Conservation (phyloP, 805 yeast genomes). For the Candida argentea region DNA sequence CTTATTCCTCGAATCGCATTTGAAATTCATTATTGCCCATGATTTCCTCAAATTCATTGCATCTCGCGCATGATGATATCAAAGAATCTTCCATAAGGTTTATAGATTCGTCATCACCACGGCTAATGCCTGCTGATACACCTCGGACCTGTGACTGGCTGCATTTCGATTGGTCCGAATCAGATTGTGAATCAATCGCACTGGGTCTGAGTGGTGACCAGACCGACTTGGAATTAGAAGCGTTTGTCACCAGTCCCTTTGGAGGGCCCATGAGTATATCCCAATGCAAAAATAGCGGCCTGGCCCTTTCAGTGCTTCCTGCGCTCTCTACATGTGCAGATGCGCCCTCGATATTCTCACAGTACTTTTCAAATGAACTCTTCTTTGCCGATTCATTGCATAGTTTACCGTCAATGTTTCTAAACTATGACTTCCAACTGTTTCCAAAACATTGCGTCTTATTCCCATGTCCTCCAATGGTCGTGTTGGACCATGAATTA, state of each 20-base stretch:
- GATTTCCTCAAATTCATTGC: too few species aligned
- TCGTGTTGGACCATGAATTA: constrained; percentile 1
- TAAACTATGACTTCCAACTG: constrained; percentile 4
- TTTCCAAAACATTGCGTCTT: constrained; percentile 3
- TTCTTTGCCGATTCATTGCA: constrained; percentile 7
- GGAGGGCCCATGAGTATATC: too few species aligned
- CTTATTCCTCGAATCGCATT: too few species aligned
- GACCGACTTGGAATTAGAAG: background rate
- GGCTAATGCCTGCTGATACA: too few species aligned
- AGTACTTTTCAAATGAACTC: constrained; percentile 8
- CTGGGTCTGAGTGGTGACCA: constrained; percentile 1
- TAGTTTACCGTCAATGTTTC: constrained; percentile 5
- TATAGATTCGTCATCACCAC: too few species aligned
- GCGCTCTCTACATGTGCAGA: constrained; percentile 2
- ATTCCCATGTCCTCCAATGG: constrained; percentile 2
- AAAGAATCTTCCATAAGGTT: too few species aligned
- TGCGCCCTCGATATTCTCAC: constrained; percentile 2
- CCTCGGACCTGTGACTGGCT: too few species aligned
- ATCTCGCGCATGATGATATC: too few species aligned
- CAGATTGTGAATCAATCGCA: constrained; percentile 2
- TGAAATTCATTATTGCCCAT: too few species aligned
- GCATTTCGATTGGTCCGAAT: too few species aligned
- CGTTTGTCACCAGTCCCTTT: too few species aligned
- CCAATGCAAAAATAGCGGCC: too few species aligned
- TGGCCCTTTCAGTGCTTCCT: constrained; percentile 3